Conservation (phyloP, 2,329 filamentous ascomycete genomes). For the Nothopassalora personata region DNA sequence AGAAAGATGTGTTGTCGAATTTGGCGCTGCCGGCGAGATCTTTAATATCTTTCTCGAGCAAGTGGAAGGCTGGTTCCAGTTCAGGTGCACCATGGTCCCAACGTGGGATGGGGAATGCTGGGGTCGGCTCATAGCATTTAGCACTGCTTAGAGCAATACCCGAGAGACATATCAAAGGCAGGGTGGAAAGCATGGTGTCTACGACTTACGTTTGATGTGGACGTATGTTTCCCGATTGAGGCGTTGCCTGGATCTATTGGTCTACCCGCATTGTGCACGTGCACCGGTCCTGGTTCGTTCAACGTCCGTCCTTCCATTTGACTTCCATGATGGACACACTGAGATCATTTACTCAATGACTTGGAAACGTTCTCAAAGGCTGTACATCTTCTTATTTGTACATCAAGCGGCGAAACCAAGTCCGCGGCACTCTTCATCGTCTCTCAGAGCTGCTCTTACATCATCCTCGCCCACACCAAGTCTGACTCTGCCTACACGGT, state of each 20-base stretch:
- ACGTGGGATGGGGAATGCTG: constrained; percentile 36
- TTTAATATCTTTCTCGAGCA: constrained; percentile 27
- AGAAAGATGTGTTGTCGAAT: constrained; percentile 36
- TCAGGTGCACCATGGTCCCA: constrained; percentile 27
- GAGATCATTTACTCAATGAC: no score
- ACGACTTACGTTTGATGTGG: not conserved
- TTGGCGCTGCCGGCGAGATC: constrained; percentile 25
- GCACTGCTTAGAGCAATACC: not conserved
- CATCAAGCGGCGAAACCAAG: constrained; percentile 55
- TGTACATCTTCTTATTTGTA: not conserved
- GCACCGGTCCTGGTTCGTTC: no score
- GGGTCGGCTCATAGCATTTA: constrained; percentile 34
- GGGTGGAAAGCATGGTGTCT: not conserved
- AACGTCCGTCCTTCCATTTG: no score
- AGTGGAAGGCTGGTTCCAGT: constrained; percentile 29
- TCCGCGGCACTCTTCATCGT: constrained; percentile 80
- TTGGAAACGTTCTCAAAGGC: no score
- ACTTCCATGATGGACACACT: no score
- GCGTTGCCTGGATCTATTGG: not conserved
- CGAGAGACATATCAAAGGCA: not conserved
- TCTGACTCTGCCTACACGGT: constrained; percentile 80
- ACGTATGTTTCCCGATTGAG: not conserved
- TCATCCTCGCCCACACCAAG: constrained; percentile 87
- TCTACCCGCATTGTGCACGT: not conserved
- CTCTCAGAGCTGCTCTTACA: constrained; percentile 77